Percentiles rank a stretch among this genome's conserved stretches.
Conservation (phyloP, 2,329 filamentous ascomycete species). For the Colletotrichum zoysiae region DNA sequence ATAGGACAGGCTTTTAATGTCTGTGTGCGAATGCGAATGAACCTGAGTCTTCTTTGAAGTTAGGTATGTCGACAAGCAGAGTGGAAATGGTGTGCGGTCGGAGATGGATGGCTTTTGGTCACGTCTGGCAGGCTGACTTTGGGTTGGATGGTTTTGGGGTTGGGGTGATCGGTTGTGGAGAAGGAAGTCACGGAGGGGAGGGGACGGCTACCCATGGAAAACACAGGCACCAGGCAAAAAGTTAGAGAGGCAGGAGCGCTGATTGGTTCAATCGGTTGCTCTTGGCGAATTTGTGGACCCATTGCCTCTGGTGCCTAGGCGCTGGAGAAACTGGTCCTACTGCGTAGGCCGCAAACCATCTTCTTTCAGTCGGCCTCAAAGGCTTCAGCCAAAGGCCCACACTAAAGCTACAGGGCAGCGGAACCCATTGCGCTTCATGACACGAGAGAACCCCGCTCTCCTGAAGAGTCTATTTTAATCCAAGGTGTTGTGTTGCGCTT, state of each 20-base stretch:
- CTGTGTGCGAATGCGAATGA: background rate
- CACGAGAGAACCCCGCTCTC: background rate
- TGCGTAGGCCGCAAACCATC: constrained; percentile 9
- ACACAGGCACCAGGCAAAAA: constrained; percentile 1
- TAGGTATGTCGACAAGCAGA: background rate
- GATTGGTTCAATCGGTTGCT: constrained; percentile 8
- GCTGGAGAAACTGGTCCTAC: constrained; percentile 31
- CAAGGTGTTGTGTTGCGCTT: background rate
- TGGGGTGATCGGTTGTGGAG: constrained; percentile 23
- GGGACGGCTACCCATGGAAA: constrained; percentile 23
- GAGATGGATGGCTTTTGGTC: constrained; percentile 28
- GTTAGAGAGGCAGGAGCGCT: background rate
- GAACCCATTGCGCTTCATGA: background rate
- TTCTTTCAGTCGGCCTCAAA: constrained; percentile 6
- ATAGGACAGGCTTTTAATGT: background rate
- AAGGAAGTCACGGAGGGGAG: constrained; percentile 15
- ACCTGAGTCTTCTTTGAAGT: background rate
- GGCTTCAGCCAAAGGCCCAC: constrained; percentile 7
- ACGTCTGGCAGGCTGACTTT: constrained; percentile 28
- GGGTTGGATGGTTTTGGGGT: constrained; percentile 14
- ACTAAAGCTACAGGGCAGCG: constrained; percentile 5
- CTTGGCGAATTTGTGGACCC: background rate
- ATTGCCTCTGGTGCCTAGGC: constrained; percentile 24
- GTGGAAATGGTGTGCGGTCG: constrained; percentile 12
- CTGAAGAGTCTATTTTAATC: background rate